These are phyloP conservation scores for Chlorella sp. DNA, from an alignment of 139 green algal species.

Conservation along the genomic window DNA sequence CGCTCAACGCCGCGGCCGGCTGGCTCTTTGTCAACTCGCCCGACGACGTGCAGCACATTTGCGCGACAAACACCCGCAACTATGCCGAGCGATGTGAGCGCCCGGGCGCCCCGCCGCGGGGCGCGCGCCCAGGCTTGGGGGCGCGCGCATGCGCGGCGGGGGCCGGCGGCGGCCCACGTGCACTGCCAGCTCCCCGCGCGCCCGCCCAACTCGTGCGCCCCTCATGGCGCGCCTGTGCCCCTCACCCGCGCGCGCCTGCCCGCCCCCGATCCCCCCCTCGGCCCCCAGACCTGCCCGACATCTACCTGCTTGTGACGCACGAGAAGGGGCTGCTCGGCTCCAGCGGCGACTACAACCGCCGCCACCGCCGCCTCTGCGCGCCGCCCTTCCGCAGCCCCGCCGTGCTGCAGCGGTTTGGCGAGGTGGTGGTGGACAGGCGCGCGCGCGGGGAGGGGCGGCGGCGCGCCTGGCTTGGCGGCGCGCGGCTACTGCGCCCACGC, in stretches of 20 bases:
- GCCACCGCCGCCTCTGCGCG: conserved; percentile 66
- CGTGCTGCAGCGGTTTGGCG: conserved; percentile 56
- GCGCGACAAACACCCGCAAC: conserved; percentile 64
- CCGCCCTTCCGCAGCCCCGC: conserved; percentile 60
- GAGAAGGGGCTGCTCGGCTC: conserved; percentile 74
- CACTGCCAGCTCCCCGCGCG: too few relatives aligned
- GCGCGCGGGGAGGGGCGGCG: too few relatives aligned
- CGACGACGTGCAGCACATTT: conserved; percentile 66
- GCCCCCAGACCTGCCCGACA: conserved; percentile 52
- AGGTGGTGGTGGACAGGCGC: conserved; percentile 48
- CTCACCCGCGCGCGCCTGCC: background rate
- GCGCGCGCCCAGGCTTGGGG: too few relatives aligned
- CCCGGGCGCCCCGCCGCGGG: background rate
- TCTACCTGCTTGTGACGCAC: conserved; percentile 72
- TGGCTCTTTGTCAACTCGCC: conserved; percentile 71
- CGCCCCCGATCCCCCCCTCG: too few relatives aligned
- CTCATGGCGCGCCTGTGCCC: background rate
- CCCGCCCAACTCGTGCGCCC: background rate
- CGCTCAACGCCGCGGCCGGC: conserved; percentile 49
- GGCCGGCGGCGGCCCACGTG: too few relatives aligned
- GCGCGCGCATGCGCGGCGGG: too few relatives aligned
- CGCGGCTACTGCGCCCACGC: too few relatives aligned
- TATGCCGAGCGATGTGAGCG: conserved; percentile 59
- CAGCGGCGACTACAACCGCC: conserved; percentile 65
- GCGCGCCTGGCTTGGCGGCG: too few relatives aligned